Evolutionary conservation across 2,329 filamentous ascomycete genomes (phyloP).

Genomic region (Xylariaceae sp.): DNA sequence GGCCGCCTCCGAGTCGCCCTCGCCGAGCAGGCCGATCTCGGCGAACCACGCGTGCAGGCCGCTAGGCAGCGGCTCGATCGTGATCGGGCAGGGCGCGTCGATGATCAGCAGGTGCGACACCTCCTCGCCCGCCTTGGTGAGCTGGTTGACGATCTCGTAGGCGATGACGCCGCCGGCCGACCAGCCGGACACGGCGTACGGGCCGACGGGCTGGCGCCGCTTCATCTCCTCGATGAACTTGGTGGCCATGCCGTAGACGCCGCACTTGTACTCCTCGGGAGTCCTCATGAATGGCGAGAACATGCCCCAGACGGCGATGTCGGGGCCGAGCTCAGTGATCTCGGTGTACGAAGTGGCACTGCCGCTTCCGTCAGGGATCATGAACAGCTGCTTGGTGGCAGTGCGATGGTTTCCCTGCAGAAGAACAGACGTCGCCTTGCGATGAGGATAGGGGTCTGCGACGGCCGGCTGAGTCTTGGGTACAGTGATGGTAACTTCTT

Average conservation of each 20-base stretch:
- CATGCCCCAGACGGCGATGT: constrained; percentile 48
- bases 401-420: constrained; percentile 45
- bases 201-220: constrained; percentile 59
- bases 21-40: constrained; percentile 62
- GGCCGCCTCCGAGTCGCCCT: constrained; percentile 39
- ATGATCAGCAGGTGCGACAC: constrained; percentile 58
- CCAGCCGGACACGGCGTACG: constrained; percentile 65
- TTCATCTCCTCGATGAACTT: constrained; percentile 65
- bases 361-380: constrained; percentile 49
- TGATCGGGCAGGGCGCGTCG: constrained; percentile 58
- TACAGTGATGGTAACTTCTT: constrained; percentile 32
- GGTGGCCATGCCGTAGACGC: constrained; percentile 56
- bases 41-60: constrained; percentile 65
- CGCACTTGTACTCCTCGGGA: constrained; percentile 57
- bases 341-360: constrained; percentile 61
- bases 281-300: constrained; percentile 68
- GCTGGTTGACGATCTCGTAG: constrained; percentile 56
- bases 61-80: constrained; percentile 61
- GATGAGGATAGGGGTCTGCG: constrained; percentile 38
- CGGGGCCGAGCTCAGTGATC: constrained; percentile 43
- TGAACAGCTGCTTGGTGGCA: constrained; percentile 41
- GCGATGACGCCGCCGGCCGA: constrained; percentile 70
- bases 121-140: constrained; percentile 47
- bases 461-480: constrained; percentile 29
- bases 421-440: constrained; percentile 37